phyloP scores from a whole-genome alignment of 352 stramenopile genomes.

The Hyaloperonospora brassicae region DNA sequence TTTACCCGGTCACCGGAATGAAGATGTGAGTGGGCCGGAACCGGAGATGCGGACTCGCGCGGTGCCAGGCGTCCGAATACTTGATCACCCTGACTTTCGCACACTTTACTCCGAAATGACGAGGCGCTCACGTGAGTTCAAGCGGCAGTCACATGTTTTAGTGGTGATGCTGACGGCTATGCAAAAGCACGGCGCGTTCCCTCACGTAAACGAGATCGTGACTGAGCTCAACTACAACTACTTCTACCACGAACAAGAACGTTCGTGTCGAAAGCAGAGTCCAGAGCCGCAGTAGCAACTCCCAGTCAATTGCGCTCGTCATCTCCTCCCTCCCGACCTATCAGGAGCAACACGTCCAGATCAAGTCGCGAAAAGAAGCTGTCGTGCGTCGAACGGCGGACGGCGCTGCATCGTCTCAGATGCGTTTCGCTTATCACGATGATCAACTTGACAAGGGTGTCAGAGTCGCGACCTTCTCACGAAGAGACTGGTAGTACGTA shows the following conservation, averaged over 20 bases:
- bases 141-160: slow-evolving; percentile 56
- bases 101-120: slow-evolving; percentile 30
- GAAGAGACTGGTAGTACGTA: too few species aligned
- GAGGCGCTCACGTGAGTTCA: slow-evolving; percentile 44
- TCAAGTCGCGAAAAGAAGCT: too few species aligned
- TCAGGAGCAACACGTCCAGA: too few species aligned
- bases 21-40: slow-evolving; percentile 2
- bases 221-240: slow-evolving; percentile 75
- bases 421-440: too few species aligned
- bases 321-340: slow-evolving; percentile 15
- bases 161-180: slow-evolving; percentile 67
- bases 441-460: too few species aligned
- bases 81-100: slow-evolving; percentile 20
- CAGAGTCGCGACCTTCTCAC: too few species aligned
- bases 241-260: slow-evolving; percentile 46
- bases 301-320: not conserved
- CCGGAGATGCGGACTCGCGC: not conserved
- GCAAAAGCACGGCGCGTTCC: slow-evolving; percentile 58
- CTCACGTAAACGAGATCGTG: slow-evolving; percentile 59
- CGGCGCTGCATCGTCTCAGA: too few species aligned
- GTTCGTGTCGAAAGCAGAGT: not conserved
- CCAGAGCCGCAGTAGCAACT: not conserved
- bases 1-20: slow-evolving; percentile 18
- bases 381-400: too few species aligned
- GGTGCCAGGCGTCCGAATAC: slow-evolving; percentile 5